These are phyloP conservation scores for Tricholoma flavovirens DNA, from an alignment of 768 basidiomycete species.

Conservation along the genomic window DNA sequence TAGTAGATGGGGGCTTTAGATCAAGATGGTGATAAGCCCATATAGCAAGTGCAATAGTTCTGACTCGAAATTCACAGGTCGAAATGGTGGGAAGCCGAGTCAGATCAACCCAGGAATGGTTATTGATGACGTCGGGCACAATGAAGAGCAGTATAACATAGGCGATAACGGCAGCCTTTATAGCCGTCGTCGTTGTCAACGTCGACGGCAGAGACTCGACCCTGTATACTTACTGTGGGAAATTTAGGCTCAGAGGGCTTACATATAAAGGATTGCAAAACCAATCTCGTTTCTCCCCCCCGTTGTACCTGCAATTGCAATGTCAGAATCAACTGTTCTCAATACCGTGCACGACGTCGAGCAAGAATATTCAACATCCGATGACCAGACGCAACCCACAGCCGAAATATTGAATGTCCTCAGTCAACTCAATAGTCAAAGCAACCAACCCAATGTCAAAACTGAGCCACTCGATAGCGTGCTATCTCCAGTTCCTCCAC, in stretches of 20 bases:
- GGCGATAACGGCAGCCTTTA: neutral
- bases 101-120: neutral
- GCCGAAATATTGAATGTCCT: constrained; percentile 32
- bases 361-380: constrained; percentile 10
- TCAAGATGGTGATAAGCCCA: neutral
- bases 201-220: neutral
- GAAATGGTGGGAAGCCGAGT: constrained; percentile 5
- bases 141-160: neutral
- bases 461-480: constrained; percentile 17
- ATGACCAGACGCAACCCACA: constrained; percentile 29
- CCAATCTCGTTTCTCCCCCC: neutral
- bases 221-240: neutral
- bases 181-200: constrained; percentile 1
- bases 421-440: constrained; percentile 4
- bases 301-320: neutral
- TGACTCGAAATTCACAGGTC: constrained; percentile 1
- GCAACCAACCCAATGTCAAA: constrained; percentile 10
- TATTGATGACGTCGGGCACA: neutral
- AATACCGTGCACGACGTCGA: neutral
- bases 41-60: neutral
- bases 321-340: neutral
- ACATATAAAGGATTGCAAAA: neutral
- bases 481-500: constrained; percentile 30
- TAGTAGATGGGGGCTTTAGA: neutral
- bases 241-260: neutral